These are phyloP conservation scores for Tetrahymena elliotti DNA, from an alignment of 73 alveolate genomes.

Conservation along the genomic window DNA sequence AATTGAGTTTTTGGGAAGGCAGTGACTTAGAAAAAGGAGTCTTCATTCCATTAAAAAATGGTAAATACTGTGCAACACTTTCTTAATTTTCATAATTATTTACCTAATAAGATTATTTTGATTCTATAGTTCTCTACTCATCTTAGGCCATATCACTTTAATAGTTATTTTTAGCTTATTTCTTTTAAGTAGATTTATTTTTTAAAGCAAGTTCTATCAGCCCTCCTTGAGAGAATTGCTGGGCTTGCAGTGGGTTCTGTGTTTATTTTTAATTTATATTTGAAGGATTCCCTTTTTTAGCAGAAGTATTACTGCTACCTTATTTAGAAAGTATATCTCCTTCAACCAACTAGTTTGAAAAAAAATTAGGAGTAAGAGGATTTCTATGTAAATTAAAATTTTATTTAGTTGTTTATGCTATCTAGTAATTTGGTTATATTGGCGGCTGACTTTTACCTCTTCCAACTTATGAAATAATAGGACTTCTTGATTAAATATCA, in stretches of 20 bases:
- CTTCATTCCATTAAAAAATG: neutral
- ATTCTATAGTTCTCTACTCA: neutral
- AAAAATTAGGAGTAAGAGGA: neutral
- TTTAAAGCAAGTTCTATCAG: neutral
- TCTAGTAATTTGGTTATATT: neutral
- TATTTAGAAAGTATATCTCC: neutral
- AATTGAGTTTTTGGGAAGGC: neutral
- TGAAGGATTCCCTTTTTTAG: neutral
- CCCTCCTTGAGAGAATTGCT: neutral
- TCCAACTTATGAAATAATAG: neutral
- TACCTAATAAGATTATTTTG: neutral
- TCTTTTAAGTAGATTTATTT: neutral
- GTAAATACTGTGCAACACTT: neutral
- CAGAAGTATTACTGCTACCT: neutral
- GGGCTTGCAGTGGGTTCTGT: neutral
- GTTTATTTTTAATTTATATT: neutral
- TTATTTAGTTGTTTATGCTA: neutral
- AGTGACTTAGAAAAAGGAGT: neutral
- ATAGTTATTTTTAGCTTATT: neutral
- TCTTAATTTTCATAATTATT: neutral
- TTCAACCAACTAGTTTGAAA: neutral
- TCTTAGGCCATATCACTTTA: neutral
- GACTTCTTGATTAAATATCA: neutral
- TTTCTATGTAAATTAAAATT: neutral
- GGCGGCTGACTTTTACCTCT: neutral